phyloP scores from a whole-genome alignment of 1,139 yeast species.

The Pneumocystis carinii region DNA sequence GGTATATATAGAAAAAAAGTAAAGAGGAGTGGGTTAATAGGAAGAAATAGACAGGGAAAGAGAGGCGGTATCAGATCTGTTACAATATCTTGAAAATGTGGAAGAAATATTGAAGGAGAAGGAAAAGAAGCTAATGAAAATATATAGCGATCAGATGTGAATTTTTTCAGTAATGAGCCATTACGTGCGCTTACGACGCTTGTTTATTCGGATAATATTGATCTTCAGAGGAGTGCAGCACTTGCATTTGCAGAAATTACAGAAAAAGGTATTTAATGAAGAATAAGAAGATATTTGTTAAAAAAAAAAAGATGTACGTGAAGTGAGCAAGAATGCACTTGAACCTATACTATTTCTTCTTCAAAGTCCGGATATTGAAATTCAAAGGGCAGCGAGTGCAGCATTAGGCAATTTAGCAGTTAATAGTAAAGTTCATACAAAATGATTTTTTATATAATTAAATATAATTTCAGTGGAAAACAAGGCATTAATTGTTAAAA shows the following conservation, averaged over 20 bases:
- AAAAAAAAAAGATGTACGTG: slow-evolving; percentile 68
- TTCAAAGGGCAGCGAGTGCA: slow-evolving; percentile 97
- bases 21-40: neutral
- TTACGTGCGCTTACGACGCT: slow-evolving; percentile 78
- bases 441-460: neutral
- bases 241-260: slow-evolving; percentile 97
- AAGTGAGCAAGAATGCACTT: slow-evolving; percentile 77
- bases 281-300: no score
- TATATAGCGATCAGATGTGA: slow-evolving; percentile 48
- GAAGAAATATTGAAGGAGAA: slow-evolving; percentile 15
- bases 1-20: neutral
- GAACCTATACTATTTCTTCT: slow-evolving; percentile 82
- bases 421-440: slow-evolving; percentile 30
- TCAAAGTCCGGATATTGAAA: slow-evolving; percentile 82
- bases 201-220: slow-evolving; percentile 88
- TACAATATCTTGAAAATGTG: slow-evolving; percentile 74
- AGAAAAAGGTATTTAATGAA: slow-evolving; percentile 38
- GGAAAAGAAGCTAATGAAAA: neutral
- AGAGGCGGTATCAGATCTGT: slow-evolving; percentile 80
- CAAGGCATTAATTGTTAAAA: slow-evolving; percentile 80
- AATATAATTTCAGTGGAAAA: slow-evolving; percentile 39
- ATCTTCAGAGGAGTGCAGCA: slow-evolving; percentile 93
- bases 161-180: slow-evolving; percentile 64
- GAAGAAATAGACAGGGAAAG: slow-evolving; percentile 60
- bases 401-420: slow-evolving; percentile 96